Percentiles rank a stretch among this genome's conserved stretches.
Evolutionary conservation across 805 yeast species (phyloP).

Genomic region (Saccharomyces eubayanus): DNA sequence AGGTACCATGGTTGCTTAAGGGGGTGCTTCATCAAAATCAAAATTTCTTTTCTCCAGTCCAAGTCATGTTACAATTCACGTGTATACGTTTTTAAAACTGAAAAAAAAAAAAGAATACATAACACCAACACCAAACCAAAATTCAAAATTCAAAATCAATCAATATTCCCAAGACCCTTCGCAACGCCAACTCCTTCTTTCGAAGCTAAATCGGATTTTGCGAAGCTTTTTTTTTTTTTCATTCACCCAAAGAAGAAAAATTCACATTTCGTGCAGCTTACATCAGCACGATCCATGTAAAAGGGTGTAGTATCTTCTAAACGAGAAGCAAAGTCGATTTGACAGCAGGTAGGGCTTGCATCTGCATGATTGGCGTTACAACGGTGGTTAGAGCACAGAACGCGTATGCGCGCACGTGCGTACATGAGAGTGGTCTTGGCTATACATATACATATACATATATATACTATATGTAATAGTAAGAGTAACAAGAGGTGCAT

Average conservation of each 20-base stretch:
- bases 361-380: not conserved
- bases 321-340: not conserved
- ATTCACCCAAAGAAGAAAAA: not conserved
- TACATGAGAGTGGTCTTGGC: not conserved
- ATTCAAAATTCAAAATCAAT: not conserved
- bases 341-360: not conserved
- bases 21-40: not conserved
- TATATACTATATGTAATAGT: not conserved
- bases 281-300: not conserved
- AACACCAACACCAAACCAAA: no score
- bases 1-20: constrained; percentile 38
- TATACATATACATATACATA: not conserved
- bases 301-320: not conserved
- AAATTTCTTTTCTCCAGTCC: not conserved
- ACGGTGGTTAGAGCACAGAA: not conserved
- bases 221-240: not conserved
- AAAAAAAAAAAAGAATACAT: not conserved
- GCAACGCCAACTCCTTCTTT: not conserved
- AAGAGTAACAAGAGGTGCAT: not conserved
- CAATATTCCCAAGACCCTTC: not conserved
- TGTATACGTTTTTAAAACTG: not conserved
- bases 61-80: not conserved
- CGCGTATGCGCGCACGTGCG: not conserved
- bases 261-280: not conserved
- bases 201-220: not conserved